Conservation (phyloP, 2,329 filamentous ascomycete genomes). For the Aspergillus sp. region DNA sequence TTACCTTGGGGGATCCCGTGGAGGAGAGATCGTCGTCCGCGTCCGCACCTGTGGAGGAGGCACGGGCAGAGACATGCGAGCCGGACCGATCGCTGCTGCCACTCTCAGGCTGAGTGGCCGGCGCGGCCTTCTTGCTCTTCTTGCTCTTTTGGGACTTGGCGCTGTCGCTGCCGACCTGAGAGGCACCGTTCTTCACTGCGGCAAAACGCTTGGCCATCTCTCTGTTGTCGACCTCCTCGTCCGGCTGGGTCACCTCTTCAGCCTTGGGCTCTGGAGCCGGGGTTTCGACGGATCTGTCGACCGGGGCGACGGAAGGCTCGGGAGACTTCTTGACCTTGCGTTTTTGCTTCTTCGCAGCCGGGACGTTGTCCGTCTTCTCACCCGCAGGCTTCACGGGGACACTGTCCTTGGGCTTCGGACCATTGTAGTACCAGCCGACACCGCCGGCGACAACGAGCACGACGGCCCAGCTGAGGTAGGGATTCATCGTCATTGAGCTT, state of each 20-base stretch:
- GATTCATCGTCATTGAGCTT: slow-evolving; percentile 31
- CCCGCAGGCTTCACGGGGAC: slow-evolving; percentile 17
- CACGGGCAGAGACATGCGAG: slow-evolving; percentile 43
- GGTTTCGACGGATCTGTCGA: slow-evolving; percentile 23
- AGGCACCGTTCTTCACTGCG: slow-evolving; percentile 59
- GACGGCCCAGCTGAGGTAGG: slow-evolving; percentile 37
- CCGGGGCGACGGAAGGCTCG: slow-evolving; percentile 19
- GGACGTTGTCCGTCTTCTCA: slow-evolving; percentile 26
- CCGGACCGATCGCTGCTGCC: slow-evolving; percentile 34
- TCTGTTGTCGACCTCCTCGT: slow-evolving; percentile 58
- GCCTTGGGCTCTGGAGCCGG: slow-evolving; percentile 19
- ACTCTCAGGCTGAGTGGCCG: slow-evolving; percentile 40
- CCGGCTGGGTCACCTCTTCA: slow-evolving; percentile 26
- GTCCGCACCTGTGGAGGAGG: slow-evolving; percentile 63
- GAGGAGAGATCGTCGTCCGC: slow-evolving; percentile 74
- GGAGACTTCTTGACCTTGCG: slow-evolving; percentile 27
- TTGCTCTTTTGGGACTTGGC: slow-evolving; percentile 50
- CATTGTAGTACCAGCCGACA: slow-evolving; percentile 35
- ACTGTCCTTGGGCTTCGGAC: slow-evolving; percentile 23
- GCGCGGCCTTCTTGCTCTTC: slow-evolving; percentile 71
- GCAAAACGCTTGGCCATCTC: slow-evolving; percentile 69
- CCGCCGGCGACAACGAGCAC: slow-evolving; percentile 33
- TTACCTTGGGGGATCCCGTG: slow-evolving; percentile 54
- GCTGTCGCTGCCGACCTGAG: slow-evolving; percentile 31
- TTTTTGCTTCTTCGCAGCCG: slow-evolving; percentile 34